Evolutionary conservation across 768 basidiomycete genomes (phyloP), one percentile per base, ranked within the genome.

Genomic region (Pleurotus cornucopiae): DNA sequence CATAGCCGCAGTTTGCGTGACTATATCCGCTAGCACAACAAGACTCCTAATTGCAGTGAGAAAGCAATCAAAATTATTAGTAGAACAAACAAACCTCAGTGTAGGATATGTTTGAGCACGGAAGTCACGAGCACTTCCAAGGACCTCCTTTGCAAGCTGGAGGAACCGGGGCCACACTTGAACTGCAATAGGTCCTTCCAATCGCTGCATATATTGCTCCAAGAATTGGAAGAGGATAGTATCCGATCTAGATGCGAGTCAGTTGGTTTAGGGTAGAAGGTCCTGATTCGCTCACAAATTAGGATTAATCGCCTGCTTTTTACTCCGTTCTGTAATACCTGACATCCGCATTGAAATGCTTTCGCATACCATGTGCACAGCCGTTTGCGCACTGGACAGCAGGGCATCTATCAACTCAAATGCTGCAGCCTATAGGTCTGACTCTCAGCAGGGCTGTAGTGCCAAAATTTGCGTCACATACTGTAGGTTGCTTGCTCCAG

Each of bases 141-240:
- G 70, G 18, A 96, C 68, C 20, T 98, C 95, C 64, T 88, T 91
- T 5, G 85, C 82, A 43, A 98, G 74, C 48, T 85, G 82, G 59
- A 91, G 73, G 63, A 86, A 87, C 16, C 91, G 81, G 43, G 73
- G 69, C 96, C 96, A 98, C 16, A 98, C 89, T 71, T 98, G 97
- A 9, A 94, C 77, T 2, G 92, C 95, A 37, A 97, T 73, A 0
- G 97, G 92, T 0, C 93, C 92, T 68, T 98, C 97, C 41, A 98
- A 69, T 7, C 86, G 82, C 14, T 72, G 73, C 25, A 98, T 67
- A 65, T 98, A 98, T 54, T 84, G 84, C 65, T 98, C 94, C 46
- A 98, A 74, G 67, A 98, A 98, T 26, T 78, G 82, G 76, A 92
- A 94, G n/a, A 94, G 64, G 13, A 78, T 76, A 3, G 72, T 69